Percentiles rank a stretch among this genome's conserved stretches.
Evolutionary conservation across 2,329 filamentous ascomycete genomes (phyloP).

Genomic region (Cytospora schulzeri): DNA sequence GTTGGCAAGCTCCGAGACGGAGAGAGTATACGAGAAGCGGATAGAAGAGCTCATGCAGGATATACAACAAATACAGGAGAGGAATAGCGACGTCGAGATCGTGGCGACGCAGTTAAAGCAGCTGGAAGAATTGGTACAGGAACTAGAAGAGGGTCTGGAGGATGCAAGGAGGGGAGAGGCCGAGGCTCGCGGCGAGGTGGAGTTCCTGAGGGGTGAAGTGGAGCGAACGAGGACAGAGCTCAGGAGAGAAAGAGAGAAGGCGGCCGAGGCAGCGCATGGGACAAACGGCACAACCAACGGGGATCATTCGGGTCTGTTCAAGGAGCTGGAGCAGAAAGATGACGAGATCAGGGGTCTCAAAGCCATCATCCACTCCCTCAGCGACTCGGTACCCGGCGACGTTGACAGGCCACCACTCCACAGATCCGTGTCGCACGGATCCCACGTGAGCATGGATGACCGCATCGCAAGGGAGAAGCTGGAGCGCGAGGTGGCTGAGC

Average conservation of each 20-base stretch:
- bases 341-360: constrained; percentile 97
- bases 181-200: constrained; percentile 92
- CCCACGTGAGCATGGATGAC: constrained; percentile 54
- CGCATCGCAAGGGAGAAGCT: constrained; percentile 67
- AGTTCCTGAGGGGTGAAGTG: constrained; percentile 92
- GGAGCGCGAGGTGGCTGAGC: constrained; percentile 78
- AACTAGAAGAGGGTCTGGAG: constrained; percentile 94
- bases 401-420: constrained; percentile 41
- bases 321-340: constrained; percentile 90
- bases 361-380: constrained; percentile 95
- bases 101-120: constrained; percentile 92
- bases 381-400: constrained; percentile 62
- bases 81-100: constrained; percentile 85
- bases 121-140: constrained; percentile 92
- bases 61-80: constrained; percentile 77
- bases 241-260: constrained; percentile 83
- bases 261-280: constrained; percentile 61
- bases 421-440: constrained; percentile 41
- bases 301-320: constrained; percentile 55
- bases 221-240: constrained; percentile 88
- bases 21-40: constrained; percentile 92
- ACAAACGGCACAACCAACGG: constrained; percentile 36
- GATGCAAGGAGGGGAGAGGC: constrained; percentile 93
- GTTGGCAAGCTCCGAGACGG: constrained; percentile 91
- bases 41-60: constrained; percentile 85